Evolutionary conservation across 2,329 filamentous ascomycete species (phyloP), one percentile per base, ranked within the genome.

Genomic region (Lecanosticta acicola): DNA sequence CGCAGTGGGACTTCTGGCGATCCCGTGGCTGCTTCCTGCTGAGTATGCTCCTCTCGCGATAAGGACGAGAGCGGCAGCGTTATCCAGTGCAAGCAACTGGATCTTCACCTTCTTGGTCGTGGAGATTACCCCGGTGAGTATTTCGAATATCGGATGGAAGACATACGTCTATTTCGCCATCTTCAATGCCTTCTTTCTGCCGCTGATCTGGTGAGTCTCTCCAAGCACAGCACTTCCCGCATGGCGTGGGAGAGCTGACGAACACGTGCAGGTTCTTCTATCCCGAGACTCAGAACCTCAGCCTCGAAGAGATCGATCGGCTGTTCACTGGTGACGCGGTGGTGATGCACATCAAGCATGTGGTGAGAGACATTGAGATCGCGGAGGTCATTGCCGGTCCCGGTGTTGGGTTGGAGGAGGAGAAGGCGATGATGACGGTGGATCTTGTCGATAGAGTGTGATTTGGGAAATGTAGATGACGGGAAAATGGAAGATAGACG

Each of bases 11-110:
- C 54, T 67, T 33, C 58, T 58, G n/a, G 56, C 90, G 1, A 93
- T 97, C 50, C 91, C 91, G 7, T 97, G 91, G 91, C 74, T 96
- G 13, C 95, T 96, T 65, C 91, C 91, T 4, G 89, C 91, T 4
- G 91, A 97, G 73, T 95, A 96, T 70, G 76, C 96, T 21, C 90
- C 91, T 3, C 76, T 96, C 47, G 94, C 87, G 71, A 95, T 96
- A 64, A 84, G 91, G 59, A 93, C 91, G 49, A 96, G 96, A 73
- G 91, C 90, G 50, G 89, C 90, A 43, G 94, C 88, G 75, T 70
- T 96, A 64, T 95, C 90, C 48, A 96, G 90, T 1, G 90, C 55
- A 2, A 53, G 49, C 33, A 70, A 68, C 40, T 70, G 67, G 67
- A 48, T 57, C 8, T 62, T 64, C 51, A 66, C 53, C 3, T 71